Base-by-base conservation (phyloP, 225 moss, liverwort and hornwort genomes). In the Straminergon stramineum region DNA sequence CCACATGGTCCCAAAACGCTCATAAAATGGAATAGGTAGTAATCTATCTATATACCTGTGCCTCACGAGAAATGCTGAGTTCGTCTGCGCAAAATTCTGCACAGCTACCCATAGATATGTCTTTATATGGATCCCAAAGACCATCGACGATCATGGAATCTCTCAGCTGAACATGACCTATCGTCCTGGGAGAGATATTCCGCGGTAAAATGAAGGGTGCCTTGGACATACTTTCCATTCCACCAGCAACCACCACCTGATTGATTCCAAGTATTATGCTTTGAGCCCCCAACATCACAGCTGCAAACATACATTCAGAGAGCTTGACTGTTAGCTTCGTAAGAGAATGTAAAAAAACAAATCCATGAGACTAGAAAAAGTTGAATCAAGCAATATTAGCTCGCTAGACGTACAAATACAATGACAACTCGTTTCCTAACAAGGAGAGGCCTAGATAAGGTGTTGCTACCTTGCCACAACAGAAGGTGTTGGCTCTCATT, bases 211-310 rank as follows among this genome's bases (percentile, higher is more conserved):
- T 82, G 88, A 94, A 95, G 69, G 98, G 96, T 66, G 95, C 96
- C 85, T 96, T 96, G 69, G 98, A 99, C 98, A 97, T 97, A 88
- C 95, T 95, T 90, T 97, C 97, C 97, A 97, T 99, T 68, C 98
- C 98, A 55, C 98, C 97, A 62, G 95, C 95, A 84, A 96, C 83
- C 65, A 97, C 97, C 52, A 96, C 89, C 88, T 97, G 93, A 82
- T 96, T 96, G 66, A 93, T 60, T 87, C 97, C 98, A 81, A 97
- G 86, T 89, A 94, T 91, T 75, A 98, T 97, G 92, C 96, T 98
- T 92, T 97, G 98, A 70, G 98, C 97, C 58, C 96, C 98, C 92
- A 98, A 86, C 92, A 99, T 96, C 92, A 96, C 96, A 89, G 98
- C 97, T 97, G 93, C 84, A 88, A 12, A 90, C 18, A 84, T 20